These are phyloP conservation scores for Trypanosoma congolense DNA, from an alignment of 208 protist species.

Conservation along the genomic window DNA sequence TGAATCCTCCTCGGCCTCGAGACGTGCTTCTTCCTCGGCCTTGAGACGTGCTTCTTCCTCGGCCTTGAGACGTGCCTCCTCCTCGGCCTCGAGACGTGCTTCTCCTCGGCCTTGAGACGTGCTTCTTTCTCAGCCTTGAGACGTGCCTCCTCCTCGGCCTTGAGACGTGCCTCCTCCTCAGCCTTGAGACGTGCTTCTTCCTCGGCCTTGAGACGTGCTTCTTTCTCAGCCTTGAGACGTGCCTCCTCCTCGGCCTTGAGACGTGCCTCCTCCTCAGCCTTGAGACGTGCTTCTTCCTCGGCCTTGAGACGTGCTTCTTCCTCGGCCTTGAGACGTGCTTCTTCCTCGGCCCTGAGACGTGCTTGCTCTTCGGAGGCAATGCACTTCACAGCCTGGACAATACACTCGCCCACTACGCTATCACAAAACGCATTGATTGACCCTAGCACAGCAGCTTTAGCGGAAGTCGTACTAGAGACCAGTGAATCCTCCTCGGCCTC, in stretches of 20 bases:
- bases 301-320: background rate
- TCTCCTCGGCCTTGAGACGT: background rate
- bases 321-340: background rate
- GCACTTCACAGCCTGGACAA: too few species aligned
- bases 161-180: background rate
- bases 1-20: background rate
- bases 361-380: background rate
- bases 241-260: background rate
- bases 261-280: background rate
- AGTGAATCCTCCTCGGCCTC: too few species aligned
- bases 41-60: background rate
- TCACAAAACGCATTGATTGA: too few species aligned
- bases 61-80: background rate
- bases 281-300: background rate
- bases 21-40: background rate
- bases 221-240: background rate
- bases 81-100: background rate
- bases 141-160: background rate
- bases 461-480: too few species aligned
- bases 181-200: background rate
- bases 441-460: too few species aligned
- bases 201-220: background rate
- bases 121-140: background rate
- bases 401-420: too few species aligned
- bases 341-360: background rate